These are phyloP conservation scores for Herpetospermum pedunculosum DNA, from an alignment of 306 rosid species.

Conservation along the genomic window DNA sequence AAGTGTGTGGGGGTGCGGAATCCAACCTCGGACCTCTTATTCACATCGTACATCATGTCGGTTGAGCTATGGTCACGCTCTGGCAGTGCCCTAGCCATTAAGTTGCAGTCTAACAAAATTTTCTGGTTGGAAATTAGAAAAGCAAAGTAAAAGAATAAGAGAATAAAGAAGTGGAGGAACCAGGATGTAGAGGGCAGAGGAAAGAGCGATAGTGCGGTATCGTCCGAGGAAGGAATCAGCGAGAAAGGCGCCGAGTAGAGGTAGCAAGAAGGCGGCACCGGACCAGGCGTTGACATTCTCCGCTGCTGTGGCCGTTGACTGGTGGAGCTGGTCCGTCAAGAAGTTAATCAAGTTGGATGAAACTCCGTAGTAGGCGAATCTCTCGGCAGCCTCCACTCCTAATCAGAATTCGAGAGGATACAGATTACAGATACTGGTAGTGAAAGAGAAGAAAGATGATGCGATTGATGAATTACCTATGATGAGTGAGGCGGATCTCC, in stretches of 20 bases:
- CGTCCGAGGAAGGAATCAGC: slow-evolving; percentile 36
- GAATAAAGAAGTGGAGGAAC: slow-evolving; percentile 15
- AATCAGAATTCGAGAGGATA: not conserved
- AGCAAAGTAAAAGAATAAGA: not conserved
- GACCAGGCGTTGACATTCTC: slow-evolving; percentile 28
- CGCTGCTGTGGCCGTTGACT: slow-evolving; percentile 30
- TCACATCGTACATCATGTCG: too few species aligned
- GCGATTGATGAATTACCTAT: slow-evolving; percentile 14
- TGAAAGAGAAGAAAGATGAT: not conserved
- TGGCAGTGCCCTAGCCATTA: too few species aligned
- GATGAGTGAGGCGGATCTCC: slow-evolving; percentile 37
- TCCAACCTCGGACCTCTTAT: too few species aligned
- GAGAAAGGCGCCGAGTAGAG: slow-evolving; percentile 28
- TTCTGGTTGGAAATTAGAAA: not conserved
- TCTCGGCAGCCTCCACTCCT: slow-evolving; percentile 41
- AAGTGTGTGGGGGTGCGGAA: too few species aligned
- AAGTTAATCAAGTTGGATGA: slow-evolving; percentile 24
- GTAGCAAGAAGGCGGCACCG: slow-evolving; percentile 24
- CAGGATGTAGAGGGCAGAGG: slow-evolving; percentile 31
- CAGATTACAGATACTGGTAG: not conserved
- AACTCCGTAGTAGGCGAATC: slow-evolving; percentile 33
- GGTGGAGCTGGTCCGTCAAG: slow-evolving; percentile 27
- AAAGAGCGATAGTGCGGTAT: slow-evolving; percentile 20
- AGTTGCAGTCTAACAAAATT: not conserved
- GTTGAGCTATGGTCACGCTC: too few species aligned